These are phyloP conservation scores for Halophytophthora polymorphica DNA, from an alignment of 352 stramenopile species.

Conservation along the genomic window DNA sequence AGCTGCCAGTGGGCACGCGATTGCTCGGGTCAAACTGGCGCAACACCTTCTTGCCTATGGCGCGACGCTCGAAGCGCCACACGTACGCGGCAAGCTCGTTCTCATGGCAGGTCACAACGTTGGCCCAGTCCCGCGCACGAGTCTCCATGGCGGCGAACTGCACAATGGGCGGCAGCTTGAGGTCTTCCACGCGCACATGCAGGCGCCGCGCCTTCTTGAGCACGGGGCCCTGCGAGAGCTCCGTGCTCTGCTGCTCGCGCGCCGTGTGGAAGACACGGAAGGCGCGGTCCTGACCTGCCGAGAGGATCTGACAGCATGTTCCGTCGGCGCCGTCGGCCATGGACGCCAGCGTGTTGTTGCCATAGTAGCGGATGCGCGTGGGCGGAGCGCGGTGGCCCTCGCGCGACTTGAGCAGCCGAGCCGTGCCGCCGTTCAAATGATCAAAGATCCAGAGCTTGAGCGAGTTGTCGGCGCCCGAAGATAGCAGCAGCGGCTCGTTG, in stretches of 20 bases:
- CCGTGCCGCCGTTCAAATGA: slow-evolving; percentile 67
- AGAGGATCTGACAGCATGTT: slow-evolving; percentile 88
- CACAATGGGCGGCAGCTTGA: slow-evolving; percentile 91
- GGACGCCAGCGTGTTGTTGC: slow-evolving; percentile 83
- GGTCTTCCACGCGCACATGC: slow-evolving; percentile 73
- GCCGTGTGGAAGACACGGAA: slow-evolving; percentile 92
- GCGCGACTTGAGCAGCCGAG: slow-evolving; percentile 87
- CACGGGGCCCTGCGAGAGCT: slow-evolving; percentile 89
- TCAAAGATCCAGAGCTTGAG: slow-evolving; percentile 95
- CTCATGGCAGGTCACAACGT: slow-evolving; percentile 94
- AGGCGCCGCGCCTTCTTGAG: slow-evolving; percentile 91
- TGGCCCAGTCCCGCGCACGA: slow-evolving; percentile 88
- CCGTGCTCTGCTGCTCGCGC: slow-evolving; percentile 84
- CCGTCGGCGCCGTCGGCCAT: slow-evolving; percentile 84
- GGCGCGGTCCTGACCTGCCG: slow-evolving; percentile 83
- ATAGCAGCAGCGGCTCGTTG: slow-evolving; percentile 88
- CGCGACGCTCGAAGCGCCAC: slow-evolving; percentile 90
- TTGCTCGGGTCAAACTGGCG: slow-evolving; percentile 81
- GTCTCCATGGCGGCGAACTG: slow-evolving; percentile 91
- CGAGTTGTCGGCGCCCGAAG: slow-evolving; percentile 84
- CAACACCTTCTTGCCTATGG: slow-evolving; percentile 93
- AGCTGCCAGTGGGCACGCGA: slow-evolving; percentile 50
- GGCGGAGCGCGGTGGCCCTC: slow-evolving; percentile 84
- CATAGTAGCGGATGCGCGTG: slow-evolving; percentile 89
- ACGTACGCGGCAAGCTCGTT: slow-evolving; percentile 93